A percentile compares a stretch with the other conserved stretches of the same genome.
These are phyloP conservation scores for Psilocybe cubensis DNA, from an alignment of 768 basidiomycete genomes.

Conservation along the genomic window DNA sequence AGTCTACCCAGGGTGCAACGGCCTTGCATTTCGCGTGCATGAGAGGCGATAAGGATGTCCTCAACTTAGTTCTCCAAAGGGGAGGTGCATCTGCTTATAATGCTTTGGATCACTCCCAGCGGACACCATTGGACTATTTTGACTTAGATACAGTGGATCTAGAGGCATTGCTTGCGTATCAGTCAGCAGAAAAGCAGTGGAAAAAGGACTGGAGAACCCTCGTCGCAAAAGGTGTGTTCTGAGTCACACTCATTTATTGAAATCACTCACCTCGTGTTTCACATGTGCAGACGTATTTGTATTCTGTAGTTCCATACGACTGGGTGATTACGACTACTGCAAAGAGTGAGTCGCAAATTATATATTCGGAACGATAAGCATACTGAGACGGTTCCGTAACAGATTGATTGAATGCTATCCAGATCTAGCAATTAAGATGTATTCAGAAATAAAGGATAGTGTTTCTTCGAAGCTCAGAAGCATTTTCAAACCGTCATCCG, in stretches of 20 bases:
- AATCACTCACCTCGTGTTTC: background rate
- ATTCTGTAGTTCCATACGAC: background rate
- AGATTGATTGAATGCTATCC: background rate
- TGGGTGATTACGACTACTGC: background rate
- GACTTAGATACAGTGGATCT: background rate
- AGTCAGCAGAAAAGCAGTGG: background rate
- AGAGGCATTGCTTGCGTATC: background rate
- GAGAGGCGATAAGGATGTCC: background rate
- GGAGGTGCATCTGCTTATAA: background rate
- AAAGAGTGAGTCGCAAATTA: background rate
- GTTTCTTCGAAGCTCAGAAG: background rate
- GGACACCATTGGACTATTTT: background rate
- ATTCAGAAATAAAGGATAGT: too few relatives aligned
- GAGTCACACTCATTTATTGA: background rate
- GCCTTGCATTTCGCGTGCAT: constrained; percentile 6
- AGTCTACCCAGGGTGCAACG: background rate
- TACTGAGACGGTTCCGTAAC: background rate
- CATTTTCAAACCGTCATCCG: background rate
- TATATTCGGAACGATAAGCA: background rate
- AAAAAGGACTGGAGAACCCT: background rate
- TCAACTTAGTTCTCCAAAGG: background rate
- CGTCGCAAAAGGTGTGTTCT: constrained; percentile 1
- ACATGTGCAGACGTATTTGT: background rate
- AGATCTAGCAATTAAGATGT: too few relatives aligned
- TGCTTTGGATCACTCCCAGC: background rate